Evolutionary conservation across 108 stramenopile genomes (phyloP), one percentile per base, ranked within the genome.

Genomic region (Fragilariopsis cylindrus): DNA sequence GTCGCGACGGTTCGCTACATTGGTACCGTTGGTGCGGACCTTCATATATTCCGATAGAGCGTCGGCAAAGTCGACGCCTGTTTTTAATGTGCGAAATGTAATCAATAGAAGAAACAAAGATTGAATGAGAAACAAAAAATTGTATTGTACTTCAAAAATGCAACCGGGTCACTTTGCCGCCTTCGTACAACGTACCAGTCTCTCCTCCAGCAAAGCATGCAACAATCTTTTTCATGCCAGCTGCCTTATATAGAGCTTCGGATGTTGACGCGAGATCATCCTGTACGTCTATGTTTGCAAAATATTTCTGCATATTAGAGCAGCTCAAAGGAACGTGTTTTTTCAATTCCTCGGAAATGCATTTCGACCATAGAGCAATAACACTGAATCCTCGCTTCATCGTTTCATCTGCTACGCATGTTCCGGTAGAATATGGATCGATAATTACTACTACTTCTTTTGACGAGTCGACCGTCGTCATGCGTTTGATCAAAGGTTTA

Each of bases 401-500:
- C 18, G 87, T 81, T 76, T 89, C 88, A 60, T 87, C 72, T 15
- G 86, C 90, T 18, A 93, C 80, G 40, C 71, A 65, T 57, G 84
- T 84, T 42, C 96, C 97, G 18, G 95, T 95, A 0, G 92, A 94
- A 76, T 96, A 96, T 4, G 96, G 95, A 76, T 96, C 94, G 6
- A 96, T 87, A 15, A 98, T 72, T 11, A 94, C 90, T 30, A 95
- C 90, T 46, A 83, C 81, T 77, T 94, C 89, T 57, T 88, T 87
- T 3, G 87, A 87, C 48, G 88, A 77, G 74, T 93, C 92, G 1
- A 90, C 63, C 2, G 92, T 93, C 3, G 92, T 93, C 84, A 93
- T 90, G 18, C 82, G 69, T 67, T 85, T 88, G 60, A 76, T 74
- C 76, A 92, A 58, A 15, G 71, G 65, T 16, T 70, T 75, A 41